Evolutionary conservation across 768 basidiomycete genomes (phyloP), one percentile per base, ranked within the genome.

Genomic region (Fistulinella prunicolor): DNA sequence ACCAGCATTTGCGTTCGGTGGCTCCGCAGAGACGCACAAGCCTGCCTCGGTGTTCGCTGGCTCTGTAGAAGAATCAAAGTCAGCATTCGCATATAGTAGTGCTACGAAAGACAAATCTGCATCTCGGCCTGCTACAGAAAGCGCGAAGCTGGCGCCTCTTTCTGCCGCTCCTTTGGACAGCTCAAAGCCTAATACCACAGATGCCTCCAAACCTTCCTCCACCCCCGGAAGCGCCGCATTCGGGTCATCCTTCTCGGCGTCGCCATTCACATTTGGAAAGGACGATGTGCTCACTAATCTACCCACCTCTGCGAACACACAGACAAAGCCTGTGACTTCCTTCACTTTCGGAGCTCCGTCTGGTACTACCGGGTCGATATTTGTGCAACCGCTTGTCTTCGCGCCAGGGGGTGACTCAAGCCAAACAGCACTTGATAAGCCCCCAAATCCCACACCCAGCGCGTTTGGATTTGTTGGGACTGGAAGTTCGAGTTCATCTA

Each of bases 391-490:
- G 6, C 45, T 41, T 9, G 10, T 40, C 6, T 41, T 49, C 19
- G 30, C 47, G 4, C 28, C 44, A 7, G 46, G 32, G 14, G 42
- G 44, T 21, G 43, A 52, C 26, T 47, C 54, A 17, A 46, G 30
- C 12, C 52, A 53, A 13, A 21, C 49, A 23, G 1, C 42, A 22
- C 51, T 62, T 38, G 46, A 50, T 23, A 67, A 54, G 24, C 51
- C 58, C 9, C 12, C 51, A n/a, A 54, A 54, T 28, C n/a, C 46
- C 12, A 52, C 58, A 5, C 52, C 66, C 2, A 64, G 59, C 49
- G 54, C 65, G 9, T 67, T 72, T 53, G 68, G 67, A 23, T 72
- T 73, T n/a, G n/a, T n/a, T 47, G 65, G 66, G 38, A 35, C 56
- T 17, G 51, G 47, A n/a, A 24, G 28, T 21, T 26, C 62, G 22